Evolutionary conservation across 1,139 yeast species (phyloP).

Genomic region (Candida tropicalis): DNA sequence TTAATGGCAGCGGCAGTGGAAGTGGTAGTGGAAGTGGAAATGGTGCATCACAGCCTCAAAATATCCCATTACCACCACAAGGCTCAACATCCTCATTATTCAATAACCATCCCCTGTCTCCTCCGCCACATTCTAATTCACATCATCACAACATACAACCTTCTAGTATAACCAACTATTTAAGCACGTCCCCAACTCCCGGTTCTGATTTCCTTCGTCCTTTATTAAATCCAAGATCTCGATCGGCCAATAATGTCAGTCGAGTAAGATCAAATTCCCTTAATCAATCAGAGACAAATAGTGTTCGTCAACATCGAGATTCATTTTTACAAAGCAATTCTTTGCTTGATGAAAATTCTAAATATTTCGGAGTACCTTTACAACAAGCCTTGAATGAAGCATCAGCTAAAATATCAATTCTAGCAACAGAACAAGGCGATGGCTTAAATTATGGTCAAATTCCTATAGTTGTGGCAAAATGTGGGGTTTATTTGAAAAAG

Average conservation of each 20-base stretch:
- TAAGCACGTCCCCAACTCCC: constrained; percentile 17
- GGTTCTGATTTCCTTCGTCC: constrained; percentile 47
- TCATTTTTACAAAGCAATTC: constrained; percentile 52
- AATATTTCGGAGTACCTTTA: constrained; percentile 85
- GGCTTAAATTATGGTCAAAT: constrained; percentile 68
- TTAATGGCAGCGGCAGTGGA: too few species aligned
- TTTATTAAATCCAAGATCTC: constrained; percentile 49
- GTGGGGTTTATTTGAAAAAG: constrained; percentile 83
- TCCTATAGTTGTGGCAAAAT: constrained; percentile 92
- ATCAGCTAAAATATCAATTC: constrained; percentile 69
- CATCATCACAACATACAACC: constrained; percentile 17
- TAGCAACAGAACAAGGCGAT: constrained; percentile 29
- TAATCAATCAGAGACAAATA: constrained; percentile 35
- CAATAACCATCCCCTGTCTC: constrained; percentile 7
- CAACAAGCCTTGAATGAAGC: constrained; percentile 74
- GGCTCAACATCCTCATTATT: constrained; percentile 1
- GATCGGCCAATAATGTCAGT: constrained; percentile 51
- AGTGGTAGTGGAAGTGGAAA: too few species aligned
- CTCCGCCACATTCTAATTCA: background rate
- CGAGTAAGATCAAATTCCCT: constrained; percentile 42
- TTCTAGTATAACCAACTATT: constrained; percentile 12
- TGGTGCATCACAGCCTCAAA: constrained; percentile 4
- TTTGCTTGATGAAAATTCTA: constrained; percentile 48
- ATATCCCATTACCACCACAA: constrained; percentile 7
- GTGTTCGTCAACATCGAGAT: constrained; percentile 58